Evolutionary conservation across 208 protist genomes (phyloP).

Genomic region (Leishmania guyanensis): DNA sequence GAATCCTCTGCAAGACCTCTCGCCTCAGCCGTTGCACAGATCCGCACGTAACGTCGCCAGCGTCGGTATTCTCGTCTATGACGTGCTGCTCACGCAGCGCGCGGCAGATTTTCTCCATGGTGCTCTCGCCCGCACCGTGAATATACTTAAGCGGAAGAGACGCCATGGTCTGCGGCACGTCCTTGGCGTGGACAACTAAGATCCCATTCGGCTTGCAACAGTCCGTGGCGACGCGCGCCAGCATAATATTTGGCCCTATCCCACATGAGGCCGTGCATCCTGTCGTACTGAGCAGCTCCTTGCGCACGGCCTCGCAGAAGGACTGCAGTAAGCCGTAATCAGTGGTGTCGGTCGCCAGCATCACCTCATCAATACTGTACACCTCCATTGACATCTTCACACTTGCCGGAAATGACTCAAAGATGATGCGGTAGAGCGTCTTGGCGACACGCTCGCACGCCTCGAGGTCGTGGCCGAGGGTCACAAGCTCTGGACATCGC

Average conservation of each 20-base stretch:
- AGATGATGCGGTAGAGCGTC: constrained; percentile 77
- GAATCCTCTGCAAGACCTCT: constrained; percentile 47
- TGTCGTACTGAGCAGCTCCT: constrained; percentile 50
- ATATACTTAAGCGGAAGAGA: constrained; percentile 60
- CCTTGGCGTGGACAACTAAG: constrained; percentile 40
- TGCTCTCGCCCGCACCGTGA: constrained; percentile 72
- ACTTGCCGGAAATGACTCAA: constrained; percentile 51
- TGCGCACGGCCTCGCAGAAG: constrained; percentile 65
- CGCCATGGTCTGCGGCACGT: constrained; percentile 47
- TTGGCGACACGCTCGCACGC: constrained; percentile 63
- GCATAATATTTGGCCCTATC: constrained; percentile 85
- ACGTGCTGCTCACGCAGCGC: constrained; percentile 35
- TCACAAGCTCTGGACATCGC: constrained; percentile 87
- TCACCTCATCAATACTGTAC: constrained; percentile 90
- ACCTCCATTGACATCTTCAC: constrained; percentile 82
- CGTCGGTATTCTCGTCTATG: constrained; percentile 10
- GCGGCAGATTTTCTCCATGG: constrained; percentile 56
- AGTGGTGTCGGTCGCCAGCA: constrained; percentile 78
- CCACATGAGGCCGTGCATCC: constrained; percentile 86
- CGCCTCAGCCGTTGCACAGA: constrained; percentile 65
- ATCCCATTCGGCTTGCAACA: constrained; percentile 81
- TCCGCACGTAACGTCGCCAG: constrained; percentile 47
- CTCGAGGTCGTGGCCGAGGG: constrained; percentile 91
- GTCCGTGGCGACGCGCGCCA: constrained; percentile 74
- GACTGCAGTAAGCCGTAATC: constrained; percentile 46